Base-by-base conservation (phyloP, 805 yeast species). In the Candida patagonica region DNA sequence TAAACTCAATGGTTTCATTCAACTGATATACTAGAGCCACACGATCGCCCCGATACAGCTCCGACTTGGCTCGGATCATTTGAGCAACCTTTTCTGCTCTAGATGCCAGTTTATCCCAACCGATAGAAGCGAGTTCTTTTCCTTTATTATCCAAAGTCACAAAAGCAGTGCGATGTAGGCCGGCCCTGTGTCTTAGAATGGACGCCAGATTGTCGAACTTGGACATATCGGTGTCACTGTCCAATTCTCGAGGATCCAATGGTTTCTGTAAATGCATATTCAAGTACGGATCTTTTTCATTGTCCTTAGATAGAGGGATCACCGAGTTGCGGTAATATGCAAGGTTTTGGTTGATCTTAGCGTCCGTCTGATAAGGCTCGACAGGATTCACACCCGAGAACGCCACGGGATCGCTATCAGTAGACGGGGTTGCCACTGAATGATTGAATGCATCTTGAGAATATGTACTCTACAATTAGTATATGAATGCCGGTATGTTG, bases 11-110 rank as follows among this genome's bases (percentile, higher is more conserved):
- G 2, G 84, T 77, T 58, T 92, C 97, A 23, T 71, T 71, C 42
- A 80, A 86, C 51, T 83, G 86, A 56, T 87, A 92, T 49, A 94
- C 71, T 31, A 92, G 65, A 24, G 85, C 75, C 0, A 89, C 94
- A 26, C 94, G 71, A 55, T 86, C 96, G 50, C 84, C 86, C 25
- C 83, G 74, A 55, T 78, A 81, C 23, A 86, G 61, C 1, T 84
- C 76, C 9, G 81, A 67, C 51, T 79, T 79, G 53, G 80, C 85
- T 34, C 76, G 68, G 44, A 86, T 79, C 56, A 80, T 82, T 56
- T 80, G 85, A 0, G 96, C 95, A 6, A 92, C 79, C 52, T 83
- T 86, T 54, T 86, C 94, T 0, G 96, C 81, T 50, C 80, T 74
- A 30, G 79, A 58, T 47, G 85, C 82, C 12, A 92, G 66, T 54